phyloP scores from a whole-genome alignment of 352 stramenopile genomes.

The Paralagenidium karlingii region DNA sequence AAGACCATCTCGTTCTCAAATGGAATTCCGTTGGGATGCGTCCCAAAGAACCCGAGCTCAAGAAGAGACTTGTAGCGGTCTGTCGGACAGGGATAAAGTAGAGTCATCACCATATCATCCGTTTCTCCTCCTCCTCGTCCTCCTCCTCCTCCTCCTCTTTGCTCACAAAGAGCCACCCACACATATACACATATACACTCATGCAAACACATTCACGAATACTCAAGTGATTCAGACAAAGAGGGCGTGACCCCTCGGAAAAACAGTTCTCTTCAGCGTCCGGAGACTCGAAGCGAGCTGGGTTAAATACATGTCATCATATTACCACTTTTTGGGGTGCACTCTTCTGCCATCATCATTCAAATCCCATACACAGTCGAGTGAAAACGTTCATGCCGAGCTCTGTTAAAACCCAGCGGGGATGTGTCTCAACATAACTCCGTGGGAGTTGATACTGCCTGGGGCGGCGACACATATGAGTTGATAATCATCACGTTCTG shows the following conservation, averaged over 20 bases:
- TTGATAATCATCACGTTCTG: constrained; percentile 80
- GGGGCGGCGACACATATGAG: constrained; percentile 82
- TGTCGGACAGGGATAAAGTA: constrained; percentile 84
- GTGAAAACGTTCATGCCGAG: constrained; percentile 72
- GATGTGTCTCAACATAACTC: constrained; percentile 81
- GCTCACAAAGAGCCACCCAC: no score
- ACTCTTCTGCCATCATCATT: no score
- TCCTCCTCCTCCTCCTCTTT: constrained; percentile 9
- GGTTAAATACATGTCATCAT: constrained; percentile 80
- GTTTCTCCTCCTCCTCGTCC: constrained; percentile 9
- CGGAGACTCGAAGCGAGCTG: constrained; percentile 82
- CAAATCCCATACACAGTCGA: constrained; percentile 3
- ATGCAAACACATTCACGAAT: constrained; percentile 5
- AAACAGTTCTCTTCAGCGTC: constrained; percentile 80
- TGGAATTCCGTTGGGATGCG: constrained; percentile 68
- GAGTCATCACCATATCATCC: constrained; percentile 63
- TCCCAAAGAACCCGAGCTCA: no score
- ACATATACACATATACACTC: constrained; percentile 5
- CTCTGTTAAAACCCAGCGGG: constrained; percentile 78
- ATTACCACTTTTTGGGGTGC: no score
- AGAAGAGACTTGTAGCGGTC: no score
- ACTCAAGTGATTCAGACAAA: constrained; percentile 6
- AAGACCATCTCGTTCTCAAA: no score
- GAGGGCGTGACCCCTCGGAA: constrained; percentile 84
- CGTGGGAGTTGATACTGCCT: constrained; percentile 63